These are phyloP conservation scores for Fusarium compactum DNA, from an alignment of 2,329 filamentous ascomycete species.

Conservation along the genomic window DNA sequence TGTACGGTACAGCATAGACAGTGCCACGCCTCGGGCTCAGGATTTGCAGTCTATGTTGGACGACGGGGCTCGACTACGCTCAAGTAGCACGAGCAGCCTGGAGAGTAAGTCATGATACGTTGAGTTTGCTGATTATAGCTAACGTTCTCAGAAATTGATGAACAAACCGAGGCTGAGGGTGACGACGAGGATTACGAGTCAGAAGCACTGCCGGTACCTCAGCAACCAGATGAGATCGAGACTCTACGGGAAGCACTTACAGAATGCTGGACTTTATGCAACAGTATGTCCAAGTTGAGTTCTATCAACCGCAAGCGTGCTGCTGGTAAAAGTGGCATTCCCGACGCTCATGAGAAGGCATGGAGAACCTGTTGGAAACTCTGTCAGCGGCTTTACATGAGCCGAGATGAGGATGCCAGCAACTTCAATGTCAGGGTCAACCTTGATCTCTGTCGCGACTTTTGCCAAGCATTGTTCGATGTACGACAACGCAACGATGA, in stretches of 20 bases:
- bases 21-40: conserved; percentile 84
- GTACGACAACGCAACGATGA: conserved; percentile 83
- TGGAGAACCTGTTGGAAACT: conserved; percentile 96
- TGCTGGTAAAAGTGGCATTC: conserved; percentile 79
- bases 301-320: conserved; percentile 84
- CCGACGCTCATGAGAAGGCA: conserved; percentile 84
- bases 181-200: conserved; percentile 67
- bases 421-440: conserved; percentile 77
- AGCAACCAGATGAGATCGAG: conserved; percentile 70
- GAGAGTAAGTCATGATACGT: conserved; percentile 69
- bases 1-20: conserved; percentile 73
- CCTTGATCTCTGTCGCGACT: conserved; percentile 88
- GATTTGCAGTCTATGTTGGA: conserved; percentile 79
- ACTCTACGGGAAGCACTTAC: conserved; percentile 81
- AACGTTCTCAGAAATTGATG: conserved; percentile 64
- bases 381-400: conserved; percentile 89
- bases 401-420: conserved; percentile 76
- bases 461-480: conserved; percentile 92
- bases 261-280: conserved; percentile 95
- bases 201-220: conserved; percentile 55
- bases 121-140: conserved; percentile 11
- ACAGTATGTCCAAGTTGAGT: conserved; percentile 86
- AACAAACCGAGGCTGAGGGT: conserved; percentile 63
- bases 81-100: conserved; percentile 78
- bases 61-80: conserved; percentile 68